Evolutionary conservation across 768 basidiomycete species (phyloP).

Genomic region (Mycena floridula): DNA sequence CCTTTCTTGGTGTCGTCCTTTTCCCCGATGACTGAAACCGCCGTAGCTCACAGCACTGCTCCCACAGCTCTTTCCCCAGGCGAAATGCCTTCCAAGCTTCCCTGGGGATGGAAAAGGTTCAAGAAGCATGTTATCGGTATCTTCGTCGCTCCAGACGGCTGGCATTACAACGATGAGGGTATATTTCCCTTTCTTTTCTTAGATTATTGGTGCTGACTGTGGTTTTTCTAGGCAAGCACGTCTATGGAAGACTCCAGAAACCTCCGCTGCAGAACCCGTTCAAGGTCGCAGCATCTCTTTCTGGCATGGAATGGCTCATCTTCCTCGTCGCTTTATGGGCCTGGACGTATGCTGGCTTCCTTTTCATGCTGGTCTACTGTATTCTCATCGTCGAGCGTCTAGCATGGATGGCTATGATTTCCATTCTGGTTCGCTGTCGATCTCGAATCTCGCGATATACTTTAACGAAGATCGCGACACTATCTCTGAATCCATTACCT

Average conservation of each 20-base stretch:
- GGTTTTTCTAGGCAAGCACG: no score
- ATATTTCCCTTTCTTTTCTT: no score
- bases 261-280: not conserved
- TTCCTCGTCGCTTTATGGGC: not conserved
- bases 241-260: not conserved
- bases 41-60: no score
- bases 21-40: no score
- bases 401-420: slow-evolving; percentile 52
- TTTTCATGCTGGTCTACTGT: not conserved
- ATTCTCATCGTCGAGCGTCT: slow-evolving; percentile 36
- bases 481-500: slow-evolving; percentile 42
- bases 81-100: no score
- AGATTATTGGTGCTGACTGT: no score
- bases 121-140: not conserved
- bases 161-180: not conserved
- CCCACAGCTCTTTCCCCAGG: no score
- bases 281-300: not conserved
- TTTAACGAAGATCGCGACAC: not conserved
- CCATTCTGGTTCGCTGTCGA: slow-evolving; percentile 44
- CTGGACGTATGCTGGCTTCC: not conserved
- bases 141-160: not conserved
- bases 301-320: not conserved
- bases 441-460: not conserved
- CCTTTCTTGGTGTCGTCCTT: no score
- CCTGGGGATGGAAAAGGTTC: not conserved